phyloP scores from a whole-genome alignment of 192 early-diverging fungal genomes.

The Allomyces macrogynus region DNA sequence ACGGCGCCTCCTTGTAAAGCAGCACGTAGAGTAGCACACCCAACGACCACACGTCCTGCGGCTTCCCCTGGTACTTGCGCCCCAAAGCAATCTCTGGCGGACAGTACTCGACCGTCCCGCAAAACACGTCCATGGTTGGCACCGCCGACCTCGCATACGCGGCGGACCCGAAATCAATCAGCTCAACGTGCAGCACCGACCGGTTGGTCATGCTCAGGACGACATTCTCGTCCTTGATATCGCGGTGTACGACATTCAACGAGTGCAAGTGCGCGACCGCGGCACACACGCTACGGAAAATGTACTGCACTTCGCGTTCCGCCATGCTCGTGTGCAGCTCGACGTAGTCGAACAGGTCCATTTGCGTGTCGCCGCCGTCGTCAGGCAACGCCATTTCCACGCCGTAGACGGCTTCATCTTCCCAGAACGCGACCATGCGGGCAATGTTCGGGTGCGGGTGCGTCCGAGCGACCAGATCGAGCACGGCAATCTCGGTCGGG shows the following conservation, averaged over 20 bases:
- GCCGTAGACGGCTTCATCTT: slow-evolving; percentile 52
- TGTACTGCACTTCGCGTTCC: slow-evolving; percentile 26
- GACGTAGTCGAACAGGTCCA: slow-evolving; percentile 51
- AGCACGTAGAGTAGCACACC: slow-evolving; percentile 59
- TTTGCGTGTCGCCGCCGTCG: slow-evolving; percentile 8
- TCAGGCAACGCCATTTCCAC: slow-evolving; percentile 42
- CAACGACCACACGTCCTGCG: slow-evolving; percentile 67
- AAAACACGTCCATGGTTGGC: slow-evolving; percentile 39
- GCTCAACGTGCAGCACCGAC: slow-evolving; percentile 19
- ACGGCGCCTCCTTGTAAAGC: slow-evolving; percentile 50
- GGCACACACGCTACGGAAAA: slow-evolving; percentile 24
- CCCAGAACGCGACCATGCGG: slow-evolving; percentile 41
- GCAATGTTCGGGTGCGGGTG: slow-evolving; percentile 18
- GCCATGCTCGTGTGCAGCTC: slow-evolving; percentile 34
- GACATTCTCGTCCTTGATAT: slow-evolving; percentile 85
- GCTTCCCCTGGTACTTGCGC: slow-evolving; percentile 45
- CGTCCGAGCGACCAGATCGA: slow-evolving; percentile 30
- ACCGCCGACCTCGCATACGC: slow-evolving; percentile 29
- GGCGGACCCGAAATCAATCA: slow-evolving; percentile 69
- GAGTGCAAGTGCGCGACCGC: slow-evolving; percentile 43
- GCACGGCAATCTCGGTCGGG: slow-evolving; percentile 55
- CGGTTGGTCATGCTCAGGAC: slow-evolving; percentile 33
- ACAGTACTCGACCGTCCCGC: slow-evolving; percentile 55
- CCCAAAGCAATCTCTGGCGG: slow-evolving; percentile 49
- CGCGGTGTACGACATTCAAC: slow-evolving; percentile 56